Base-by-base conservation (phyloP, 2,329 filamentous ascomycete species). In the Exutisphaerella laricina region DNA sequence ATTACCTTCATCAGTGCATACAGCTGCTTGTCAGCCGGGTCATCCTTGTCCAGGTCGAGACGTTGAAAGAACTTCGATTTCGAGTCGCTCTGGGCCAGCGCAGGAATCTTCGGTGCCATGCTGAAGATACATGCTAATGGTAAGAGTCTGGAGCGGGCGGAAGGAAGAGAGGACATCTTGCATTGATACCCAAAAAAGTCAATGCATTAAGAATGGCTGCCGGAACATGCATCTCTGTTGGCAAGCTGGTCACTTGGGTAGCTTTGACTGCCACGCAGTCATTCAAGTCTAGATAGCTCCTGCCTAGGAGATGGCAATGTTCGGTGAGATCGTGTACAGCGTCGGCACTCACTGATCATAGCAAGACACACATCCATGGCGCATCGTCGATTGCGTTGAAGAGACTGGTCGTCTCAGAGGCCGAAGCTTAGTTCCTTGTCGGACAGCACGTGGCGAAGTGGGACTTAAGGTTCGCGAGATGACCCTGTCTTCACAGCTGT, bases 1-100 rank as follows among this genome's bases (percentile, higher is more conserved):
- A 45, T 20, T 55, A 72, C 70, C 56, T 70, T 67, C 58, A 73
- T 68, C 48, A 66, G 41, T 21, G 58, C 63, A 46, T 73, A 70
- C 4, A 68, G 49, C 9, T 55, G 48, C 35, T 56, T 59, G 46
- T 66, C 55, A 4, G 46, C 44, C 34, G 54, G 53, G 31, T 61
- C 56, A 26, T 63, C 54, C 26, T 68, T 66, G 16, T 57, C 59
- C 34, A 71, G 49, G 1, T 64, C 62, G 8, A 73, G 60, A 14
- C 66, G 57, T 26, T 62, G 50, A 48, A 70, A 68, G 43, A 73
- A 63, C 18, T 61, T 63, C 13, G 59, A 55, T 54, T 71, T 72
- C 29, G 67, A 66, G 36, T 68, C 66, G 50, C 70, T 72, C 54
- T 62, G 66, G 17, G 69, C 63, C 37, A 70, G 49, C 31, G 55